Base-by-base conservation (phyloP, 2,329 filamentous ascomycete species). In the Rhynchosporium secalis region DNA sequence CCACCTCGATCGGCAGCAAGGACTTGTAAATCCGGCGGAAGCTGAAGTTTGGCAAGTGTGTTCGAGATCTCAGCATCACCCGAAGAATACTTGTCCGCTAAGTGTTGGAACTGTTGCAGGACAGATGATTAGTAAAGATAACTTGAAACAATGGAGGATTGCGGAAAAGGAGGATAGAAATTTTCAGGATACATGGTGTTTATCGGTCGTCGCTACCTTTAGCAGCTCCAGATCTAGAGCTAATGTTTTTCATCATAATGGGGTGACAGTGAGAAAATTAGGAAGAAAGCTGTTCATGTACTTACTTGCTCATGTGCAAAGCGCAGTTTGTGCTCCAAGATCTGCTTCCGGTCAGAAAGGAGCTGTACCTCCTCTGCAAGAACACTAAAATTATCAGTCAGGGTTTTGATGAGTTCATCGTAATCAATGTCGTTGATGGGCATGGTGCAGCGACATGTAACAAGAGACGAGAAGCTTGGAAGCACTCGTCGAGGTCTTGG, bases 191-290 rank as follows among this genome's bases (percentile, higher is more conserved):
- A 81, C 76, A 81, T 81, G 77, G 75, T 76, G 62, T 62, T 71
- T 84, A 76, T 89, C 86, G 80, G 81, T 90, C 88, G 84, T 77
- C 73, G 80, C 79, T 81, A 79, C 80, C 76, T 67, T 71, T 73
- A 48, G 81, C 79, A 84, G 81, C 86, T 91, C 83, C 81, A 88
- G 88, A 90, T 91, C 89, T 91, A 91, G 89, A 92, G 89, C 89
- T 91, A 91, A 74, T 72, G 72, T 78, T 76, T 78, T 75, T 82
- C 81, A 75, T 82, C 79, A 81, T 78, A 41, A 15, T 4, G 40
- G 1, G 26, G 33, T 36, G 65, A 48, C 55, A 59, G 52, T 55
- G 49, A 33, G 60, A 15, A 28, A 46, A 33, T 20, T n/a, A 6
- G 45, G 38, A 61, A 29, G 52, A 58, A 10, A 52, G 46, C 40